Base-by-base conservation (phyloP, 805 yeast genomes). In the Candida gorgasii region DNA sequence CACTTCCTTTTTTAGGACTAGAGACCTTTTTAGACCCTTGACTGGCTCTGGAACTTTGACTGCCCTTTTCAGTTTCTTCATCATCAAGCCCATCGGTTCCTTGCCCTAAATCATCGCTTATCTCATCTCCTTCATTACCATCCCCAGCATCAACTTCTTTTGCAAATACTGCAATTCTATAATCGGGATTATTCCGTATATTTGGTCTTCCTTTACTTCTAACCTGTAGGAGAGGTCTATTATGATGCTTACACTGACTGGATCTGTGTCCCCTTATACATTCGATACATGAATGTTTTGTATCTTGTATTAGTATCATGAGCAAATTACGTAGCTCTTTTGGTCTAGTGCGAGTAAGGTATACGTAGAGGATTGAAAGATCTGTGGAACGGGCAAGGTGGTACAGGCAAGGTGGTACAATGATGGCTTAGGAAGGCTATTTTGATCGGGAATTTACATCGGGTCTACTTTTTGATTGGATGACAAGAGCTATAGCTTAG, bases 211-310 rank as follows among this genome's bases (percentile, higher is more conserved):
- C 99, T 45, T 96, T 77, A n/a, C 87, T 79, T 19, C 96, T 75
- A 9, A 92, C 97, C 54, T 89, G 87, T 9, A 90, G 82, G 30
- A 92, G 69, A 17, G 93, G 88, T 36, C 97, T 73, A 40, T 77
- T 72, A 22, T 85, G 79, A 62, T 92, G 99, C 41, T 78, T 79
- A 62, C 99, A 92, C 42, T 84, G 80, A 1, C 92, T 81, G 1
- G 97, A 86, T 30, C 99, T 67, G 57, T 92, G 99, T 13, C 98
- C 98, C 33, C 97, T 71, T 17, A 93, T 88, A 58, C 99, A 92
- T 55, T 83, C 84, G 42, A 79, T 78, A 62, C 97, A 89, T 3
- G 95, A 86, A 59, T 86, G 85, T 54, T 89, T 85, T 52, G 78
- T 84, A 20, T 85, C 86, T 49, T 85, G 86, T 53, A 84, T 86